phyloP scores from a whole-genome alignment of 345 rosid genomes.

The Citrus cavaleriei region DNA sequence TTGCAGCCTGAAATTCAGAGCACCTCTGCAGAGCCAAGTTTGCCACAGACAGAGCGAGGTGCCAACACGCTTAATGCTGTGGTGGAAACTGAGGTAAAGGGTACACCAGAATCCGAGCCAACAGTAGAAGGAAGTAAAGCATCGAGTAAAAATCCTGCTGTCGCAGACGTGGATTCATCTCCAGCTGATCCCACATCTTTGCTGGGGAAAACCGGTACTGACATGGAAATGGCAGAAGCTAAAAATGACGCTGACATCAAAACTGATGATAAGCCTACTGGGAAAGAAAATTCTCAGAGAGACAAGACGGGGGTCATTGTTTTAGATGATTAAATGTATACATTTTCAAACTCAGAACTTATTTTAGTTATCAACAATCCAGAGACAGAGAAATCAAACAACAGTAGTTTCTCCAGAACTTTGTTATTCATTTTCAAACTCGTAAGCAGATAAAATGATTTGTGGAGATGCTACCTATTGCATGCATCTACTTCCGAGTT shows the following conservation, averaged over 20 bases:
- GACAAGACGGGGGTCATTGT: constrained; percentile 21
- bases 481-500: neutral
- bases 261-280: constrained; percentile 13
- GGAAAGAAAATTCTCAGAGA: constrained; percentile 3
- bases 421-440: neutral
- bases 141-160: neutral
- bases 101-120: constrained; percentile 2
- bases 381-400: neutral
- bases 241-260: constrained; percentile 3
- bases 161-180: neutral
- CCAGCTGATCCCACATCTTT: constrained; percentile 8
- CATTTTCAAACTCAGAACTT: neutral
- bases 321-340: constrained; percentile 32
- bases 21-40: constrained; percentile 8
- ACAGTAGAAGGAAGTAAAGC: constrained; percentile 1
- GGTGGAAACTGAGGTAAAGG: constrained; percentile 23
- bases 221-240: constrained; percentile 16
- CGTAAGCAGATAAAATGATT: neutral
- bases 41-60: constrained; percentile 6
- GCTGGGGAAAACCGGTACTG: neutral
- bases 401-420: neutral
- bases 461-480: neutral
- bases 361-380: neutral
- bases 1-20: constrained; percentile 13
- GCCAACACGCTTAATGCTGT: neutral